phyloP scores from a whole-genome alignment of 192 early-diverging fungal species.

The Chytriomyces confervae region DNA sequence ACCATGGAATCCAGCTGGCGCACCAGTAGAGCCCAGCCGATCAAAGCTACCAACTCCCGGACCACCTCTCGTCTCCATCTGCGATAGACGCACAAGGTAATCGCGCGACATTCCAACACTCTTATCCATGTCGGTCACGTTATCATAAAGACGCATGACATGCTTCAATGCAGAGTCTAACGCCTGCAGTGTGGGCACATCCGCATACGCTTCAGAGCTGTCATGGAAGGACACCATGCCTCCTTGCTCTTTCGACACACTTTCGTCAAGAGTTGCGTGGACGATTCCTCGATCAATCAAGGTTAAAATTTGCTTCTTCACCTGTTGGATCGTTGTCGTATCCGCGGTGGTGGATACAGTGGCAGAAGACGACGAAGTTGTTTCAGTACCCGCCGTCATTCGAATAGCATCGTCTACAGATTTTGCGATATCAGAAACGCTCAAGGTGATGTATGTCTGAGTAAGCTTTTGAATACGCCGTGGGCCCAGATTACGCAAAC shows the following conservation, averaged over 20 bases:
- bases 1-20: no score
- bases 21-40: no score
- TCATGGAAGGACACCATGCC: slow-evolving; percentile 79
- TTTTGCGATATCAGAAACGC: slow-evolving; percentile 70
- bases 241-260: slow-evolving; percentile 28
- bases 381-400: no score
- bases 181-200: slow-evolving; percentile 43
- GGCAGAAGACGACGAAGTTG: no score
- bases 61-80: not conserved
- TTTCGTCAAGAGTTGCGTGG: slow-evolving; percentile 49
- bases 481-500: slow-evolving; percentile 48
- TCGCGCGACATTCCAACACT: slow-evolving; percentile 52
- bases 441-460: slow-evolving; percentile 78
- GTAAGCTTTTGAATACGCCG: slow-evolving; percentile 75
- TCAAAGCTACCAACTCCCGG: no score
- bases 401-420: slow-evolving; percentile 46
- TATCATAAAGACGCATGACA: slow-evolving; percentile 37
- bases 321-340: no score
- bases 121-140: slow-evolving; percentile 53
- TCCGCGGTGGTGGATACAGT: no score
- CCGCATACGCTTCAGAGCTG: slow-evolving; percentile 54
- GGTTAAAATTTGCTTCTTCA: slow-evolving; percentile 60
- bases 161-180: slow-evolving; percentile 57
- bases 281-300: slow-evolving; percentile 65
- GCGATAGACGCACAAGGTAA: slow-evolving; percentile 38